Conservation (phyloP, 176 grass and related monocot species). For the Tillandsia leiboldiana region DNA sequence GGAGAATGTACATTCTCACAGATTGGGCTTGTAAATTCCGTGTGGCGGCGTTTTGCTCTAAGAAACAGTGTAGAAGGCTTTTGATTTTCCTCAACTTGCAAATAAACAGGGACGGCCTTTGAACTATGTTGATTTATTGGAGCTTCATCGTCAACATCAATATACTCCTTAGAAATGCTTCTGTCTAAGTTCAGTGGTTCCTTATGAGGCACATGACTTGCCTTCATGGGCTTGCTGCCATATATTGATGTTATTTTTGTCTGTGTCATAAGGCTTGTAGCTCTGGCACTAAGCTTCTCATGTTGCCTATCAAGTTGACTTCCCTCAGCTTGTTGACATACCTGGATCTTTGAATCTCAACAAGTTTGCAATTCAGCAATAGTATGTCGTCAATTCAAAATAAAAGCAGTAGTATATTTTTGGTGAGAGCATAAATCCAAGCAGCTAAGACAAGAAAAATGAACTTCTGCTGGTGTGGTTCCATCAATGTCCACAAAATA, state of each 20-base stretch:
- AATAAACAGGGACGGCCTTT: slow-evolving; percentile 20
- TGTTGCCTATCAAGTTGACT: slow-evolving; percentile 32
- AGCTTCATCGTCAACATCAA: slow-evolving; percentile 47
- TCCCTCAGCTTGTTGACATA: slow-evolving; percentile 14
- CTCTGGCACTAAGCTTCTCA: slow-evolving; percentile 36
- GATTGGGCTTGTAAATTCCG: slow-evolving; percentile 83
- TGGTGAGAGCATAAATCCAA: not conserved
- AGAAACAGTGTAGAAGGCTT: slow-evolving; percentile 29
- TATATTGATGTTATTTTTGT: slow-evolving; percentile 62
- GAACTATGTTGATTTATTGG: slow-evolving; percentile 36
- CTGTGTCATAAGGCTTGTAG: slow-evolving; percentile 55
- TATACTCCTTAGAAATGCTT: slow-evolving; percentile 28
- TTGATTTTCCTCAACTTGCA: slow-evolving; percentile 38
- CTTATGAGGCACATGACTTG: slow-evolving; percentile 34
- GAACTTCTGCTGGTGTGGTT: not conserved
- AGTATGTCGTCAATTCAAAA: slow-evolving; percentile 18
- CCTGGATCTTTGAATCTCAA: slow-evolving; percentile 23
- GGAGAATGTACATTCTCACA: slow-evolving; percentile 65
- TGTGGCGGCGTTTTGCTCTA: slow-evolving; percentile 54
- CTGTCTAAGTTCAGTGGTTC: slow-evolving; percentile 46
- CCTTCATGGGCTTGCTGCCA: slow-evolving; percentile 39
- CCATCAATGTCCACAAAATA: not conserved
- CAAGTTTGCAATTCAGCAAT: slow-evolving; percentile 18
- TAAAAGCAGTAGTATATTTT: slow-evolving; percentile 12
- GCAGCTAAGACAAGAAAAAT: not conserved